These are phyloP conservation scores for Ampelomyces quisqualis DNA, from an alignment of 2,329 filamentous ascomycete genomes.

Conservation along the genomic window DNA sequence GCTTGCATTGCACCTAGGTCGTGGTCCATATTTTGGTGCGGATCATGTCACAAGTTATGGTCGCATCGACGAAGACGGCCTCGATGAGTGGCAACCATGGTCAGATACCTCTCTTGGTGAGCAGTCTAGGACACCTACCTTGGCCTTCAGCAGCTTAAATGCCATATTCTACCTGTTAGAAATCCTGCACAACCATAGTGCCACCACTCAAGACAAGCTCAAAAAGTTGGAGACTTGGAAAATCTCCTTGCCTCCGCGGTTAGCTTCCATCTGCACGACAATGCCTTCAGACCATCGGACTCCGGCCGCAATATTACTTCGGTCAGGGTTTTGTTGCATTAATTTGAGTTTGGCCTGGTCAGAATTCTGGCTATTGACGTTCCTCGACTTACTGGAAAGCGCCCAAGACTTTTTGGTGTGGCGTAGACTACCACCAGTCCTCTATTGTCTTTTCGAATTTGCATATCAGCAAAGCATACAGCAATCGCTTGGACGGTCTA, in stretches of 20 bases:
- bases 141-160: constrained; percentile 57
- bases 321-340: constrained; percentile 29
- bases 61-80: constrained; percentile 62
- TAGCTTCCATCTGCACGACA: constrained; percentile 23
- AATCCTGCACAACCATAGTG: constrained; percentile 19
- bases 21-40: constrained; percentile 52
- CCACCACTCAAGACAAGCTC: constrained; percentile 30
- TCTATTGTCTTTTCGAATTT: constrained; percentile 28
- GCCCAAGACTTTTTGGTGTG: constrained; percentile 26
- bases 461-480: constrained; percentile 18
- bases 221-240: constrained; percentile 44
- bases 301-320: constrained; percentile 33
- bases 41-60: constrained; percentile 53
- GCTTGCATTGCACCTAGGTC: constrained; percentile 55
- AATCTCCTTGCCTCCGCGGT: constrained; percentile 25
- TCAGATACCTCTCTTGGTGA: constrained; percentile 50
- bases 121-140: constrained; percentile 35
- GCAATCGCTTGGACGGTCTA: constrained; percentile 13
- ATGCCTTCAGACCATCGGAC: constrained; percentile 15
- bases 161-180: constrained; percentile 44
- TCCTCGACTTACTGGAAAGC: constrained; percentile 29
- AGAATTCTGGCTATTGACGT: constrained; percentile 17
- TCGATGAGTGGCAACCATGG: constrained; percentile 77
- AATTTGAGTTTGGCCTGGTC: constrained; percentile 25
- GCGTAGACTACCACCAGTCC: constrained; percentile 29